Base-by-base conservation (phyloP, 2,329 filamentous ascomycete genomes). In the Zymoseptoria ardabiliae region DNA sequence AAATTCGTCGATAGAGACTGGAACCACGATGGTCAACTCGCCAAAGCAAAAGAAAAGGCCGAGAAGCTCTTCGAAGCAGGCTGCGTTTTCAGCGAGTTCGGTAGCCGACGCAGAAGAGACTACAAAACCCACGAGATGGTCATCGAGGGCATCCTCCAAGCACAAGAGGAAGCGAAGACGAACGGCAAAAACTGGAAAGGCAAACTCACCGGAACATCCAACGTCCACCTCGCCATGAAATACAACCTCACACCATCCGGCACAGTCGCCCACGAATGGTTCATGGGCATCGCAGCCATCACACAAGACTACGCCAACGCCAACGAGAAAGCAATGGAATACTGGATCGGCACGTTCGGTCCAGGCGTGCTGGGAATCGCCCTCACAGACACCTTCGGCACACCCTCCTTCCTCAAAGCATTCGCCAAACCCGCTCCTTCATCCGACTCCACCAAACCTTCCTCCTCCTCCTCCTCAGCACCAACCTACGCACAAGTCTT, bases 201-300 rank as follows among this genome's bases (percentile, higher is more conserved):
- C 9, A 88, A 86, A 71, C 81, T 97, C 53, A 84, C 87, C 0
- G 94, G 94, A 10, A 96, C 93, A 0, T 97, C 92, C 74, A 99
- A 99, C 70, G 94, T 99, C 3, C 93, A 97, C 73, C 85, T 99
- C 65, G 94, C 94, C 10, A 96, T 96, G 91, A 88, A 91, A 69
- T 93, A 96, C 75, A 86, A 85, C 51, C 85, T 97, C 52, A 78
- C 85, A 3, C 91, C 94, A 0, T 84, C 97, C 11, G 94, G 94
- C 4, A 99, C 94, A 0, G 86, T 90, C 1, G 94, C 94, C 0
- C 94, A 99, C 71, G 94, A 99, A 76, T 99, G 94, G 94, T 97
- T 97, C 79, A 99, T 99, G 94, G 92, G 91, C 50, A 93, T 96
- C 63, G 94, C 94, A 0, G 92, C 94, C 48, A 91, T 97, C 67